phyloP scores from a whole-genome alignment of 345 rosid genomes.

The Lagerstroemia speciosa region DNA sequence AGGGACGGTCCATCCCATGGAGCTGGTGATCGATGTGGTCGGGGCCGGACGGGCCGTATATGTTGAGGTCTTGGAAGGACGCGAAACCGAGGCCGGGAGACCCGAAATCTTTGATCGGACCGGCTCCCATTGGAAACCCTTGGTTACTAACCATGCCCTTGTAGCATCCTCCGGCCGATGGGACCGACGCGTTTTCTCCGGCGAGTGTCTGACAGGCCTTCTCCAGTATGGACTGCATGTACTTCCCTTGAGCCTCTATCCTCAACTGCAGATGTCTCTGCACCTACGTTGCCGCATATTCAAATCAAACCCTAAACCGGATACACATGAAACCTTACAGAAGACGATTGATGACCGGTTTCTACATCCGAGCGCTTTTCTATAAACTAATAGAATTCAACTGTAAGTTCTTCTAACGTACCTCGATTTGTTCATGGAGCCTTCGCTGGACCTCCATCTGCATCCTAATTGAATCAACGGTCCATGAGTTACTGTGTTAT shows the following conservation, averaged over 20 bases:
- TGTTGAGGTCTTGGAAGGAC: slow-evolving; percentile 87
- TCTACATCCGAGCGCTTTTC: too few relatives aligned
- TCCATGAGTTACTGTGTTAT: slow-evolving; percentile 33
- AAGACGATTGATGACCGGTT: too few relatives aligned
- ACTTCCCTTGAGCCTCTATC: slow-evolving; percentile 98
- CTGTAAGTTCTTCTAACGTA: slow-evolving; percentile 14
- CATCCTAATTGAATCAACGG: slow-evolving; percentile 69
- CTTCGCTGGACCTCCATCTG: slow-evolving; percentile 99
- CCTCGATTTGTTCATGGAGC: slow-evolving; percentile 97
- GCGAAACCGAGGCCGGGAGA: slow-evolving; percentile 57
- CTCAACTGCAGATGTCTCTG: slow-evolving; percentile 92
- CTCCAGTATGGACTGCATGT: slow-evolving; percentile 92
- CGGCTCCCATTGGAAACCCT: slow-evolving; percentile 4
- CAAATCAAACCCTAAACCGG: too few relatives aligned
- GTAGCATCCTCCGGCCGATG: slow-evolving; percentile 22
- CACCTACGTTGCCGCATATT: slow-evolving; percentile 34
- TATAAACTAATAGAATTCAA: too few relatives aligned
- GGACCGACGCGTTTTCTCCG: slow-evolving; percentile 40
- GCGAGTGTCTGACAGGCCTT: slow-evolving; percentile 94
- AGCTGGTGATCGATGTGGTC: slow-evolving; percentile 46
- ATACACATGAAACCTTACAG: too few relatives aligned
- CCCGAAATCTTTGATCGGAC: slow-evolving; percentile 3
- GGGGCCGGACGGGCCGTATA: slow-evolving; percentile 40
- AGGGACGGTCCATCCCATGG: slow-evolving; percentile 51
- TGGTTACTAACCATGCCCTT: slow-evolving; percentile 11